Percentiles rank a stretch among this genome's conserved stretches.
Conservation (phyloP, 345 rosid species). For the Bruguiera sexangula region DNA sequence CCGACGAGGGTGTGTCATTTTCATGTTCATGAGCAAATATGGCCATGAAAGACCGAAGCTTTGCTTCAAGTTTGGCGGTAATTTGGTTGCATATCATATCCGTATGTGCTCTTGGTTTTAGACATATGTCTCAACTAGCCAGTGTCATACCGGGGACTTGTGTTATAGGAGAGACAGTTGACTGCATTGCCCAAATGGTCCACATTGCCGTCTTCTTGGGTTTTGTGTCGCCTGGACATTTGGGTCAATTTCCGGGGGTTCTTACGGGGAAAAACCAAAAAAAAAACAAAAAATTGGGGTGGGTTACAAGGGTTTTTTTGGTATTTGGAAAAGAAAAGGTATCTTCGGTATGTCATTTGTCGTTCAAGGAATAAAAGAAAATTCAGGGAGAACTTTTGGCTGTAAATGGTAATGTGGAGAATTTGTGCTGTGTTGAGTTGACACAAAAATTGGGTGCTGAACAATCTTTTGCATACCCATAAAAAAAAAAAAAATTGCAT, state of each 20-base stretch:
- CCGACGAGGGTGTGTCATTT: conserved; percentile 55
- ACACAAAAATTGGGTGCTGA: too few species aligned
- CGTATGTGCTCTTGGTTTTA: neutral
- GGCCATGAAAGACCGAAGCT: conserved; percentile 32
- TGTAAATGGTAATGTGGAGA: neutral
- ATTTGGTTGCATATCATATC: neutral
- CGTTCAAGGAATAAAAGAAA: conserved; percentile 3
- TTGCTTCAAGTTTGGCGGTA: conserved; percentile 9
- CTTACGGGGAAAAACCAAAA: too few species aligned
- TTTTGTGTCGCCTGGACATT: conserved; percentile 20
- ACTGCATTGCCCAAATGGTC: conserved; percentile 42
- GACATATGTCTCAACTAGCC: conserved; percentile 12
- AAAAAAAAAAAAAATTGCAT: too few species aligned
- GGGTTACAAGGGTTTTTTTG: conserved; percentile 12
- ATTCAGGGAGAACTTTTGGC: conserved; percentile 2
- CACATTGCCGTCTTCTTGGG: conserved; percentile 46
- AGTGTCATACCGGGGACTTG: neutral
- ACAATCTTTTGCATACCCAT: too few species aligned
- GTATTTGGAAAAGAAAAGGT: neutral
- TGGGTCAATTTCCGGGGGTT: conserved; percentile 24
- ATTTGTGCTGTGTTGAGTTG: too few species aligned
- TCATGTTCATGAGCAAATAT: conserved; percentile 30
- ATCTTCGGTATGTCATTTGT: conserved; percentile 2
- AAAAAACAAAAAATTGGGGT: neutral
- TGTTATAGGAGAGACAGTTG: conserved; percentile 31